These are phyloP conservation scores for Amanita rimosa DNA, from an alignment of 768 basidiomycete species.

Conservation along the genomic window DNA sequence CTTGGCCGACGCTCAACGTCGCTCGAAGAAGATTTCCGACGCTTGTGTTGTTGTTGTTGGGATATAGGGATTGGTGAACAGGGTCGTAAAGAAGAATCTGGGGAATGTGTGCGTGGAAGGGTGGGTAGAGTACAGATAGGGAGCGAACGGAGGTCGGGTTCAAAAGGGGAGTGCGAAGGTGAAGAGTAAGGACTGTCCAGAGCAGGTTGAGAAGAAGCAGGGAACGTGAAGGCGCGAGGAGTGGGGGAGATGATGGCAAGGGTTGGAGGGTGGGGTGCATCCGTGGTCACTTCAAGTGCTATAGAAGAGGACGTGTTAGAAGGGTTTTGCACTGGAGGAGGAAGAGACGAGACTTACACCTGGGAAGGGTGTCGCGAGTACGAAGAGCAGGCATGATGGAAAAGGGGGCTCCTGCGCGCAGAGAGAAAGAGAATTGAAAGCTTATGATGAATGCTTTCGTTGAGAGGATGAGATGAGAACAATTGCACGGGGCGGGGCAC, in stretches of 20 bases:
- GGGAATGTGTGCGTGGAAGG: constrained; percentile 28
- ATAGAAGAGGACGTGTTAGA: neutral
- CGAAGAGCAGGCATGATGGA: constrained; percentile 68
- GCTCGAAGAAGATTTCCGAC: constrained; percentile 39
- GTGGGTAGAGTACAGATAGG: constrained; percentile 22
- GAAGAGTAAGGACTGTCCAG: constrained; percentile 61
- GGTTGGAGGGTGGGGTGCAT: constrained; percentile 41
- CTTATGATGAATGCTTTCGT: too few species aligned
- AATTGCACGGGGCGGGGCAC: constrained; percentile 59
- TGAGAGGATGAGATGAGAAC: constrained; percentile 44
- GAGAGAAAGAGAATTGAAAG: constrained; percentile 16
- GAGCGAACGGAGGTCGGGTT: constrained; percentile 54
- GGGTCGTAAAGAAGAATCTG: constrained; percentile 30
- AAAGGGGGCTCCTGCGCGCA: constrained; percentile 22
- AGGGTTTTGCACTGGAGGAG: too few species aligned
- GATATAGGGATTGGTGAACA: constrained; percentile 25
- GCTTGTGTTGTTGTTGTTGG: constrained; percentile 23
- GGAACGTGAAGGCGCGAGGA: constrained; percentile 64
- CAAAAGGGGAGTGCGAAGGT: constrained; percentile 60
- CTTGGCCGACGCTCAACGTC: constrained; percentile 46
- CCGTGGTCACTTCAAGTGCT: constrained; percentile 73
- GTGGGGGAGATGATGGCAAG: constrained; percentile 58
- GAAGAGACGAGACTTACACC: constrained; percentile 22
- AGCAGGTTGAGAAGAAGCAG: constrained; percentile 33
- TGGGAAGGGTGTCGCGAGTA: constrained; percentile 62